These are phyloP conservation scores for Rhodosporidiobolus sp. DNA, from an alignment of 768 basidiomycete genomes.

Conservation along the genomic window DNA sequence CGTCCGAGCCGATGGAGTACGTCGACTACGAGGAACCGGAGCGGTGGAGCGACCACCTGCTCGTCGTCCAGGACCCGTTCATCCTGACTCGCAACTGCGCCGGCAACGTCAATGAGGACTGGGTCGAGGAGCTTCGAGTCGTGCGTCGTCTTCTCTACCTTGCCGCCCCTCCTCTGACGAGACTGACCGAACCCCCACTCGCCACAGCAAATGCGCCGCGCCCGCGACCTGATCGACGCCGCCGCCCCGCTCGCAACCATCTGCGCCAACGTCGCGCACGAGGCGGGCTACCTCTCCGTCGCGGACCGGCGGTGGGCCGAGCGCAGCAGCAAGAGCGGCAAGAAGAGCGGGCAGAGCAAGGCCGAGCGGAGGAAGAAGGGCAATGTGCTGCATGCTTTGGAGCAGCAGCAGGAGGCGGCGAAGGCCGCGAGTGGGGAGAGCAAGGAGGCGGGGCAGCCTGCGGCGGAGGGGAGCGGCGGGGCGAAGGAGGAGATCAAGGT, in stretches of 20 bases:
- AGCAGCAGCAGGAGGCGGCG: background rate
- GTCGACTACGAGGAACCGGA: conserved; percentile 32
- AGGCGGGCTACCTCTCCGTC: conserved; percentile 1
- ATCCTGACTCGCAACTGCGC: conserved; percentile 40
- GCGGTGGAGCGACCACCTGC: conserved; percentile 33
- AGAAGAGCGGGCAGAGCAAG: background rate
- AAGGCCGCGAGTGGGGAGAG: background rate
- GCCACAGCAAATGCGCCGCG: conserved; percentile 39
- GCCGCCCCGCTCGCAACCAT: conserved; percentile 28
- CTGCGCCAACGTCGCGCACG: conserved; percentile 20
- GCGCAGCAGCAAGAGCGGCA: background rate
- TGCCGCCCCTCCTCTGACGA: background rate
- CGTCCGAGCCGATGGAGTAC: conserved; percentile 32
- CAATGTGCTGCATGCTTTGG: background rate
- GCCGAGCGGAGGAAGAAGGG: conserved; percentile 1
- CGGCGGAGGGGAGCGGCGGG: background rate
- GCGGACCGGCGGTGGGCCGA: background rate
- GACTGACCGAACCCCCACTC: background rate
- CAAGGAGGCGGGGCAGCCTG: background rate
- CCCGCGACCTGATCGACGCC: conserved; percentile 25
- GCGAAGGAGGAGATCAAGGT: no score
- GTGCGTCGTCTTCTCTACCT: conserved; percentile 12
- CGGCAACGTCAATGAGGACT: conserved; percentile 31
- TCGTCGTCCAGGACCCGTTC: conserved; percentile 45
- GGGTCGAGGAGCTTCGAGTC: conserved; percentile 32